phyloP scores from a whole-genome alignment of 371 early-diverging fungal species.

The Mortierella sp. region DNA sequence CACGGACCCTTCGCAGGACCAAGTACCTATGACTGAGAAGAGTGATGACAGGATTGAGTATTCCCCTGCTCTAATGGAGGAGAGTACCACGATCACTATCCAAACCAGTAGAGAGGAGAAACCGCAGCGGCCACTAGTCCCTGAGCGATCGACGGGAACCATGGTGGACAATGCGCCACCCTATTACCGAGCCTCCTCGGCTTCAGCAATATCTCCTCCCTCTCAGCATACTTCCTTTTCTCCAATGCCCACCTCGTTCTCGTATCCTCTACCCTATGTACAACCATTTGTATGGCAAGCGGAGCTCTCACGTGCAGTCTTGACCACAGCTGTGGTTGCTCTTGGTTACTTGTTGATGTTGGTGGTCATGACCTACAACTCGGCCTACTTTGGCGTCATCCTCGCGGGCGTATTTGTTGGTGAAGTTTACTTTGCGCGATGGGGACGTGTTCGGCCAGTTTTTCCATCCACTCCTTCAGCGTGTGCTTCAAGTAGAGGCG shows the following conservation, averaged over 20 bases:
- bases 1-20: too few species aligned
- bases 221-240: conserved; percentile 1
- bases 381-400: conserved; percentile 73
- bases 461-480: conserved; percentile 12
- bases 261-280: conserved; percentile 49
- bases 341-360: conserved; percentile 80
- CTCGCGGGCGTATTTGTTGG: conserved; percentile 76
- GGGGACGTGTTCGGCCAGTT: conserved; percentile 43
- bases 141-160: too few species aligned
- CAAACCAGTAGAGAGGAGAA: too few species aligned
- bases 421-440: conserved; percentile 69
- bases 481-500: too few species aligned
- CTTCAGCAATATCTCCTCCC: conserved; percentile 18
- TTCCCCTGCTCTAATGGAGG: too few species aligned
- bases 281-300: conserved; percentile 64
- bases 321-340: conserved; percentile 60
- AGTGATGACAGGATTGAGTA: background rate
- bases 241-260: background rate
- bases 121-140: too few species aligned
- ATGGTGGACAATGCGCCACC: too few species aligned
- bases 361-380: conserved; percentile 86
- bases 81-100: background rate
- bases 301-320: conserved; percentile 60
- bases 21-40: background rate
- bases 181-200: background rate